Percentiles rank a stretch among this genome's conserved stretches.
Evolutionary conservation across 345 rosid species (phyloP).

Genomic region (Citrus cavaleriei): DNA sequence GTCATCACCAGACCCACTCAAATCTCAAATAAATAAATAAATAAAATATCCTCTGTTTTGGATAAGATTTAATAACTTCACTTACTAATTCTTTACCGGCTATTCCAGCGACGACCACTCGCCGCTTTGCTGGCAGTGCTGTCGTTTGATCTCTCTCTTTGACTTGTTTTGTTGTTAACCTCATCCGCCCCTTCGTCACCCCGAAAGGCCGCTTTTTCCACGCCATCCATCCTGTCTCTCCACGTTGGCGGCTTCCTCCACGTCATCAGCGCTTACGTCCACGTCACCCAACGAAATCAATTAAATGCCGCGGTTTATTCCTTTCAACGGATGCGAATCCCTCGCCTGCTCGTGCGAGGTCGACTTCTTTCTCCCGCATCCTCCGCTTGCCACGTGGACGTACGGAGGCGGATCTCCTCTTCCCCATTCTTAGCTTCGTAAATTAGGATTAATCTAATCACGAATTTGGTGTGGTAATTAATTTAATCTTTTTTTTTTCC

Average conservation of each 20-base stretch:
- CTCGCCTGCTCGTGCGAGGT: not conserved
- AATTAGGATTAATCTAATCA: not conserved
- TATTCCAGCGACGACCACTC: conserved; percentile 29
- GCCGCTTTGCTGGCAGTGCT: conserved; percentile 31
- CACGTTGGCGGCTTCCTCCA: conserved; percentile 18
- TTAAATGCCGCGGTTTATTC: conserved; percentile 1
- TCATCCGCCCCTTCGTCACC: conserved; percentile 11
- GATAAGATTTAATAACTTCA: conserved; percentile 8
- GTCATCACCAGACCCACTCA: not conserved
- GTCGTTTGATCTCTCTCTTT: not conserved
- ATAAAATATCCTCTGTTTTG: not conserved
- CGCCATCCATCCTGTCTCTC: conserved; percentile 10
- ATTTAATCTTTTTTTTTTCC: not conserved
- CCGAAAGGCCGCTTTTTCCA: conserved; percentile 26
- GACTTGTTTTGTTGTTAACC: not conserved
- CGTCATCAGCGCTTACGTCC: not conserved
- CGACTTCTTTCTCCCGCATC: not conserved
- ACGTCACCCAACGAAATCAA: not conserved
- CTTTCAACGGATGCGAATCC: conserved; percentile 8
- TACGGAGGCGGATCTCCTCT: not conserved
- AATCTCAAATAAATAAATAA: not conserved
- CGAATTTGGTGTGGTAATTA: not conserved
- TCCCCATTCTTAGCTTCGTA: not conserved
- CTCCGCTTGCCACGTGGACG: not conserved
- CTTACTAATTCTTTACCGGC: not conserved